Percentiles rank a stretch among this genome's conserved stretches.
phyloP scores from a whole-genome alignment of 192 early-diverging fungal species.

The Coemansia nantahalensis region DNA sequence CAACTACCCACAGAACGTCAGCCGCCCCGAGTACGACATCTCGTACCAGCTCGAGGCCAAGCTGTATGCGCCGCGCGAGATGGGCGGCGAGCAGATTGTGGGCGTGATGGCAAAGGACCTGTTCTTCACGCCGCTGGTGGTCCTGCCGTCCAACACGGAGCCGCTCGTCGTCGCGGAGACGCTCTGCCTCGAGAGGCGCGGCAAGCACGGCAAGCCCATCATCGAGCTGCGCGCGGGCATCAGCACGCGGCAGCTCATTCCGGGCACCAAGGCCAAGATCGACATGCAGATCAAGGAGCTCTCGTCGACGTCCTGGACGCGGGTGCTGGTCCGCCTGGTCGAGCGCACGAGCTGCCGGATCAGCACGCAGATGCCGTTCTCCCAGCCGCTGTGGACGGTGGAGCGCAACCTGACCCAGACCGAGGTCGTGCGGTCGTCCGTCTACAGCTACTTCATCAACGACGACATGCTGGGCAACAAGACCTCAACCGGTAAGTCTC shows the following conservation, averaged over 20 bases:
- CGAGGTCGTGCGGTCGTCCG: constrained; percentile 38
- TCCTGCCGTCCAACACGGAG: constrained; percentile 13
- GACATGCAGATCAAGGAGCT: constrained; percentile 49
- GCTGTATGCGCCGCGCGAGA: constrained; percentile 26
- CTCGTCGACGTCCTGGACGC: constrained; percentile 38
- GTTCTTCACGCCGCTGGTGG: constrained; percentile 35
- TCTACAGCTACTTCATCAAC: constrained; percentile 49
- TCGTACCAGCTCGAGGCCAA: constrained; percentile 23
- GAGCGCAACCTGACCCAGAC: constrained; percentile 31
- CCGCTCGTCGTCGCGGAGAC: constrained; percentile 28
- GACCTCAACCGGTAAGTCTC: constrained; percentile 26
- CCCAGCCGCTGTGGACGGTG: constrained; percentile 36
- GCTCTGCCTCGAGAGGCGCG: constrained; percentile 47
- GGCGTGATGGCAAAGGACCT: constrained; percentile 31
- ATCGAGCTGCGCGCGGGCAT: constrained; percentile 31
- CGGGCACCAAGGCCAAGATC: constrained; percentile 28
- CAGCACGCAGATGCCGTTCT: constrained; percentile 11
- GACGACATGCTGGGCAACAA: constrained; percentile 24
- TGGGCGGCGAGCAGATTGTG: constrained; percentile 20
- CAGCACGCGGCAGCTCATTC: constrained; percentile 27
- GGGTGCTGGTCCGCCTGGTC: constrained; percentile 25
- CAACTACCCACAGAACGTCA: constrained; percentile 47
- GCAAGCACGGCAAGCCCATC: constrained; percentile 41
- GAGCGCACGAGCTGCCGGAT: constrained; percentile 46
- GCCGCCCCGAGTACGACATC: constrained; percentile 28